Evolutionary conservation across 495 filamentous ascomycete genomes (phyloP).

Genomic region (Neurospora sp.): DNA sequence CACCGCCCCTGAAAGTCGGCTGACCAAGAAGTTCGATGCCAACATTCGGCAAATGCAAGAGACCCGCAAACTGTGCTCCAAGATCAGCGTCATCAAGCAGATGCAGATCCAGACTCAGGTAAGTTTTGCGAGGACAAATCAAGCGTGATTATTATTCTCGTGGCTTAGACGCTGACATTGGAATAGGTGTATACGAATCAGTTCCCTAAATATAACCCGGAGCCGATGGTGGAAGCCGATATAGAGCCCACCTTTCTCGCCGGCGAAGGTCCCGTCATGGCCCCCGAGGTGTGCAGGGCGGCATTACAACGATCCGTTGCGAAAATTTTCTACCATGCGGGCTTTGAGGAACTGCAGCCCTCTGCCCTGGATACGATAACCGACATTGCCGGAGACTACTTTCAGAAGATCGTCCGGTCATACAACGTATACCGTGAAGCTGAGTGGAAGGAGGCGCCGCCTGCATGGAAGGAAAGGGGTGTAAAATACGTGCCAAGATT

Average conservation of each 20-base stretch:
- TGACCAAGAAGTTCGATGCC: conserved; percentile 72
- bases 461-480: conserved; percentile 28
- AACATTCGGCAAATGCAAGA: conserved; percentile 97
- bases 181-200: conserved; percentile 89
- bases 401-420: conserved; percentile 68
- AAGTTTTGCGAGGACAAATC: conserved; percentile 15
- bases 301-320: conserved; percentile 83
- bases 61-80: conserved; percentile 88
- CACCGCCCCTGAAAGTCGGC: conserved; percentile 59
- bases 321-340: conserved; percentile 92
- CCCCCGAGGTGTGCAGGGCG: conserved; percentile 64
- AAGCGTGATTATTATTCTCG: not conserved
- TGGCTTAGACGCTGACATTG: conserved; percentile 4
- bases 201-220: conserved; percentile 92
- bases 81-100: conserved; percentile 96
- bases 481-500: conserved; percentile 55
- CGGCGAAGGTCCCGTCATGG: conserved; percentile 78
- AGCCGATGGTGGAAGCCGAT: conserved; percentile 81
- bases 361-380: conserved; percentile 85
- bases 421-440: conserved; percentile 74
- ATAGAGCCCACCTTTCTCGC: conserved; percentile 75
- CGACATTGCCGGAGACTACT: conserved; percentile 83
- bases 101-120: conserved; percentile 98
- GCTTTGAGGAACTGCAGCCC: conserved; percentile 95
- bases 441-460: conserved; percentile 49